Conservation (phyloP, 164 flowering plant genomes). For the Cinnamomum chago region DNA sequence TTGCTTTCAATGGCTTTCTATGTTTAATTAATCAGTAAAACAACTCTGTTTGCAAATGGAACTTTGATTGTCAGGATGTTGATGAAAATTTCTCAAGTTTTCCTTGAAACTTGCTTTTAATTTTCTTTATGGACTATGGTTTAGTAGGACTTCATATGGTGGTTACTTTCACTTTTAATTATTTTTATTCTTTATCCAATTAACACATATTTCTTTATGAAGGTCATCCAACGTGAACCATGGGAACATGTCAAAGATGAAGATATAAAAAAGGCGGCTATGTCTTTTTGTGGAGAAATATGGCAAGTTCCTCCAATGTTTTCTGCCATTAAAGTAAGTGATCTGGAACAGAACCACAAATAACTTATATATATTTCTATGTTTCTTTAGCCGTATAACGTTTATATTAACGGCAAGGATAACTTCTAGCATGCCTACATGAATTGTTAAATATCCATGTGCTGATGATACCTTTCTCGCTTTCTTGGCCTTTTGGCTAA, state of each 20-base stretch:
- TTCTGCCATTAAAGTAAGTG: slow-evolving; percentile 96
- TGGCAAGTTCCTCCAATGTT: slow-evolving; percentile 99
- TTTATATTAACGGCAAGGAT: background rate
- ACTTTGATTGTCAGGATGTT: background rate
- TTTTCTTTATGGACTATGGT: background rate
- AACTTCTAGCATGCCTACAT: too few relatives aligned
- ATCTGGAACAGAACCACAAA: background rate
- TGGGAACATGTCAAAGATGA: slow-evolving; percentile 97
- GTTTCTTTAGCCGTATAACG: background rate
- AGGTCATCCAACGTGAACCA: slow-evolving; percentile 96
- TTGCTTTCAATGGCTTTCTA: too few relatives aligned
- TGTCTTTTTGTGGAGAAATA: slow-evolving; percentile 86
- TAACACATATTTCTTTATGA: slow-evolving; percentile 6
- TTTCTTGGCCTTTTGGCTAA: slow-evolving; percentile 49
- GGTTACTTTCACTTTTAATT: background rate
- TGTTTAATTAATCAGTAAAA: too few relatives aligned
- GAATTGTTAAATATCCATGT: too few relatives aligned
- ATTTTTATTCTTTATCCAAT: background rate
- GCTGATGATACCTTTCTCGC: slow-evolving; percentile 30
- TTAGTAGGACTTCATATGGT: background rate
- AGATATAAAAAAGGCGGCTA: slow-evolving; percentile 67
- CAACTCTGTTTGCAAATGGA: background rate
- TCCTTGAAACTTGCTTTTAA: background rate
- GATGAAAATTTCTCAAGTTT: background rate
- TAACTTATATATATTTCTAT: too few relatives aligned